phyloP scores from a whole-genome alignment of 2,329 filamentous ascomycete species.

The Huntiella moniliformis region DNA sequence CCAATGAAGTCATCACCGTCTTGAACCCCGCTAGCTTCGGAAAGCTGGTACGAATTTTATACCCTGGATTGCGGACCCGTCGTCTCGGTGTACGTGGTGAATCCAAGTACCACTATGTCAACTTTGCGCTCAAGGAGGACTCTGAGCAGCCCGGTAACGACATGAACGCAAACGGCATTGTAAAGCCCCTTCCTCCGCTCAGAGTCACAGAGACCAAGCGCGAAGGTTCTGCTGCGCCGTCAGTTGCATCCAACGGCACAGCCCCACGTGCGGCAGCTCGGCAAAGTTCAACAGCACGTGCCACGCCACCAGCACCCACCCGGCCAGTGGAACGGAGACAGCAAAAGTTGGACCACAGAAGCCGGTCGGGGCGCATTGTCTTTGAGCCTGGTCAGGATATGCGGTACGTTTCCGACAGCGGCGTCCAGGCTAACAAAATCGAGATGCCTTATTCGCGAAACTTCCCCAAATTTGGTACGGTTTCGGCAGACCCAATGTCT shows the following conservation, averaged over 20 bases:
- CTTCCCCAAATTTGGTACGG: constrained; percentile 20
- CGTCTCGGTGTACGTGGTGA: constrained; percentile 84
- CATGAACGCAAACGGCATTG: not conserved
- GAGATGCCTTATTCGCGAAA: constrained; percentile 41
- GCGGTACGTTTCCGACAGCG: constrained; percentile 25
- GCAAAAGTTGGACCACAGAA: not conserved
- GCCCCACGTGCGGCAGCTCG: not conserved
- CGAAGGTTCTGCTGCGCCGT: constrained; percentile 1
- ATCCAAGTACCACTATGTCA: constrained; percentile 93
- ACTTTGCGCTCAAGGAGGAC: constrained; percentile 42
- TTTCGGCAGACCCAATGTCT: constrained; percentile 49
- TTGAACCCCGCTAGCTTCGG: constrained; percentile 95
- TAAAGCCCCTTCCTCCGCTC: not conserved
- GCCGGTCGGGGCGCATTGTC: constrained; percentile 3
- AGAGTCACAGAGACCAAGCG: not conserved
- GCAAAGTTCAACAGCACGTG: not conserved
- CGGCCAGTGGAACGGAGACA: not conserved
- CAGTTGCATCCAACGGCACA: not conserved
- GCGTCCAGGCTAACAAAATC: constrained; percentile 37
- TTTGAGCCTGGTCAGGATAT: constrained; percentile 11
- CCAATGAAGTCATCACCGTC: constrained; percentile 81
- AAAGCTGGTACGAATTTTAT: constrained; percentile 89
- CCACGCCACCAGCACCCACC: not conserved
- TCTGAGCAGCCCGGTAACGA: constrained; percentile 8
- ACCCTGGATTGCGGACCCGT: constrained; percentile 83